Base-by-base conservation (phyloP, 495 filamentous ascomycete species). In the Clohesyomyces aquaticus region DNA sequence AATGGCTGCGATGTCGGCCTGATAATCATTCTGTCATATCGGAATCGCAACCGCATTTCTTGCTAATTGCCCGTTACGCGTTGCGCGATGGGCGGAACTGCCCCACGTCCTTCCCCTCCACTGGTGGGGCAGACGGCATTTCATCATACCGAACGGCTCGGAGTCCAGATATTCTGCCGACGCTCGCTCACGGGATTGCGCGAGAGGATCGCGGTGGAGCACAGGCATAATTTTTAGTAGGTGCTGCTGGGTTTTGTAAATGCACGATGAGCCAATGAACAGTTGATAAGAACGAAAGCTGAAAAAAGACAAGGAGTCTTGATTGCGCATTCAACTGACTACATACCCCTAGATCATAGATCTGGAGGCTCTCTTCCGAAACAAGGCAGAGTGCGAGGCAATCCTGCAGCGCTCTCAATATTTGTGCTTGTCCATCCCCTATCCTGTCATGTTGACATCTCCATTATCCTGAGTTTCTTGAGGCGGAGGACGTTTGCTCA, bases 401-500 rank as follows among this genome's bases (percentile, higher is more conserved):
- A n/a, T n/a, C n/a, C n/a, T n/a, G n/a, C n/a, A n/a, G n/a, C n/a
- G n/a, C n/a, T n/a, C n/a, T n/a, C n/a, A n/a, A n/a, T n/a, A n/a
- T n/a, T n/a, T n/a, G 32, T 38, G 32, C 32, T 38, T 14, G 32
- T 38, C n/a, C n/a, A n/a, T n/a, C n/a, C n/a, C n/a, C 42, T 60
- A 66, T 10, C 63, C 63, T 3, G 55, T 27, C 63, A 66, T 66
- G 4, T n/a, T 32, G 48, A 60, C 63, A 26, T 66, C 63, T 8
- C 56, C 63, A 56, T 66, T 57, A 1, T 23, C 32, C 10, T 61
- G 42, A 21, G 28, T 42, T 32, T 47, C 56, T 21, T 47, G 22
- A n/a, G 28, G 25, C 22, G 42, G 50, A 35, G 61, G 56, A 42
- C 51, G 14, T 21, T 55, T 8, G 43, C 88, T 90, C 77, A 96